These are phyloP conservation scores for Singerocomus inundabilis DNA, from an alignment of 1,284 basidiomycete species.

Conservation along the genomic window DNA sequence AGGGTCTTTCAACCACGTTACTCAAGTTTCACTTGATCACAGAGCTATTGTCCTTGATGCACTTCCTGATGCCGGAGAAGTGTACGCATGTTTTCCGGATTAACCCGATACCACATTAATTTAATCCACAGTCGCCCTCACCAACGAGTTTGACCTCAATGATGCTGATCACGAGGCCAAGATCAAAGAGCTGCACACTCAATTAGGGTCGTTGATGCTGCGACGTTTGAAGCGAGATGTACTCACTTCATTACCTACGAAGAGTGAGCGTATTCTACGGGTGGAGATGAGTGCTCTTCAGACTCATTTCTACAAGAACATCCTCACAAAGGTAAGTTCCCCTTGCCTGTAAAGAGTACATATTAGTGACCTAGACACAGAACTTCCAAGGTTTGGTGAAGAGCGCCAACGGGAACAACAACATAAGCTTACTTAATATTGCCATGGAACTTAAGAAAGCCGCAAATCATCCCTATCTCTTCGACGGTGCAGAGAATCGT, in stretches of 20 bases:
- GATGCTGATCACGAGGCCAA: constrained; percentile 92
- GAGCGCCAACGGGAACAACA: constrained; percentile 77
- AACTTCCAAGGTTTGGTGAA: constrained; percentile 93
- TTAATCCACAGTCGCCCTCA: constrained; percentile 61
- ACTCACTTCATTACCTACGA: constrained; percentile 94
- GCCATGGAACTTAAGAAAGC: constrained; percentile 98
- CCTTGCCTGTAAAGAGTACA: not conserved
- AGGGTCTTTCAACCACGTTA: constrained; percentile 1
- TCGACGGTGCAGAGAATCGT: constrained; percentile 90
- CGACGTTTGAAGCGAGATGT: constrained; percentile 96
- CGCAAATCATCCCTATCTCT: constrained; percentile 97
- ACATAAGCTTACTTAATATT: constrained; percentile 93
- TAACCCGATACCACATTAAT: constrained; percentile 9
- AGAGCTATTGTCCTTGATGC: constrained; percentile 97
- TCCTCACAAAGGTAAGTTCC: constrained; percentile 79
- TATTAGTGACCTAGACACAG: constrained; percentile 38
- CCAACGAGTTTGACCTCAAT: constrained; percentile 92
- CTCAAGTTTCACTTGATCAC: constrained; percentile 15
- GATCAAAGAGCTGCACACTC: constrained; percentile 93
- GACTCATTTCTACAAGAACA: constrained; percentile 99
- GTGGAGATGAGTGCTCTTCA: constrained; percentile 98
- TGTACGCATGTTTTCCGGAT: constrained; percentile 52
- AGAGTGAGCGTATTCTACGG: constrained; percentile 96
- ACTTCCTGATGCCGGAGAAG: constrained; percentile 98
- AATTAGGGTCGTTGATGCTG: constrained; percentile 94